Base-by-base conservation (phyloP, 1,139 yeast species). In the Lodderomyces pseudojiufengensis region DNA sequence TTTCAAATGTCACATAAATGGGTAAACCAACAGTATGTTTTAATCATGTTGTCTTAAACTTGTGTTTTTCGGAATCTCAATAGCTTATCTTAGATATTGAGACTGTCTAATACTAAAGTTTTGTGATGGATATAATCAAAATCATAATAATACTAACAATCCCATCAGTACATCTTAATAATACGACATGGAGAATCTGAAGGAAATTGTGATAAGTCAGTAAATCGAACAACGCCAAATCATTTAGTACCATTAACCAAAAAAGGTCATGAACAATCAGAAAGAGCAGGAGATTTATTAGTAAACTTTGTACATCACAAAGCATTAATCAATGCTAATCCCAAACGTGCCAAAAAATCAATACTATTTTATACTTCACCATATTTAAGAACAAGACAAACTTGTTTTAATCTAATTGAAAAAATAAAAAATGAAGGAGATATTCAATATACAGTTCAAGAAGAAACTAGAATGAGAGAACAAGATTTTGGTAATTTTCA, bases 401-500 rank as follows among this genome's bases (percentile, higher is more conserved):
- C 97, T 1, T 71, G 92, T 31, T 73, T 80, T 36, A 80, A 82
- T 18, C 73, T 87, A 7, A 55, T 83, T 3, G 70, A 74, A 29
- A 85, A 80, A 1, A 65, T 86, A 29, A 70, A 75, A 36, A 77
- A 63, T 36, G 55, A 73, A 14, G 60, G 67, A 3, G 76, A 70
- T 26, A 65, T 77, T 1, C 54, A 65, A 3, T 79, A 77, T 48
- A 60, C 67, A 30, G 76, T 85, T 8, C 71, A 76, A 46, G 96
- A 88, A 54, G 97, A 88, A 51, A 95, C 96, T 3, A 62, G 96
- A 36, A 77, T 88, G 76, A 69, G 97, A 46, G 97, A 88, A 55
- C 97, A 88, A 57, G 97, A 88, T 58, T 88, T 88, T 54, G 97
- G 97, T 15, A 88, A 88, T 54, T 87, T 86, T 58, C 97, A 88